Percentiles rank a stretch among this genome's conserved stretches.
Evolutionary conservation across 768 basidiomycete genomes (phyloP).

Genomic region (Tulasnella sp.): DNA sequence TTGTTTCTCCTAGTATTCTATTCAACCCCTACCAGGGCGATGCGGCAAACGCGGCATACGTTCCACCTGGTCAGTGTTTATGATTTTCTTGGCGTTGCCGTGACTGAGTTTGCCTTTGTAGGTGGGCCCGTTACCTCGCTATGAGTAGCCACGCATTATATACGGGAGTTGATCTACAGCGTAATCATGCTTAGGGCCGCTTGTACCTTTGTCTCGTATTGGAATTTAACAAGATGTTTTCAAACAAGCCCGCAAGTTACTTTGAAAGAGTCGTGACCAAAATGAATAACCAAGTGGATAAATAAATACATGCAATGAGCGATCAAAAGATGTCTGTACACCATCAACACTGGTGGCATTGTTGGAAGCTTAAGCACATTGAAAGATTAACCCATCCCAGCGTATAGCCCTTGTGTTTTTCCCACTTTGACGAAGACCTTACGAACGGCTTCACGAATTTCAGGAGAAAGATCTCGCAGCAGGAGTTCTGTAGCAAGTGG

Average conservation of each 20-base stretch:
- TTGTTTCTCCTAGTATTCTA: neutral
- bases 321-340: neutral
- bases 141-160: no score
- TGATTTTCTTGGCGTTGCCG: no score
- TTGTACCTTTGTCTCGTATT: no score
- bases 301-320: slow-evolving; percentile 3
- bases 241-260: no score
- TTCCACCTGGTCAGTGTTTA: neutral
- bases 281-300: no score
- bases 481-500: slow-evolving; percentile 79
- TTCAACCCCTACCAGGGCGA: slow-evolving; percentile 7
- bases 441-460: slow-evolving; percentile 67
- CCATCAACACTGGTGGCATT: neutral
- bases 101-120: no score
- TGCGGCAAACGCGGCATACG: neutral
- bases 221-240: no score
- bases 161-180: no score
- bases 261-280: no score
- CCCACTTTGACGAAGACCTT: slow-evolving; percentile 74
- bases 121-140: no score
- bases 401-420: slow-evolving; percentile 52
- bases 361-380: slow-evolving; percentile 1
- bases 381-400: neutral
- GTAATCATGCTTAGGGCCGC: no score
- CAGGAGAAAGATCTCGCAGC: slow-evolving; percentile 65